A percentile compares a stretch with the other conserved stretches of the same genome.
phyloP scores from a whole-genome alignment of 2,329 filamentous ascomycete species.

The Neurospora sp. region DNA sequence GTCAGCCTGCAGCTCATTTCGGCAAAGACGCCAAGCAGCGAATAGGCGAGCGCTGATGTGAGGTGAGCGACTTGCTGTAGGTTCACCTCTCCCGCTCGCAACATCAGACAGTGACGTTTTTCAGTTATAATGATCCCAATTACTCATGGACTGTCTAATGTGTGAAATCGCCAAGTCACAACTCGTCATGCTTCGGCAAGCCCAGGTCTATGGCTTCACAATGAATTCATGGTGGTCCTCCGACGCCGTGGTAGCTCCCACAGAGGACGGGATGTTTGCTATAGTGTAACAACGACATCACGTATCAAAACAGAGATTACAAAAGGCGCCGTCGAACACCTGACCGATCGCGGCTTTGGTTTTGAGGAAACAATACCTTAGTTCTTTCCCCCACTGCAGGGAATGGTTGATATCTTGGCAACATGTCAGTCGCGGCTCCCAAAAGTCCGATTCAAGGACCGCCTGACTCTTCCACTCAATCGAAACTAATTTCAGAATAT shows the following conservation, averaged over 20 bases:
- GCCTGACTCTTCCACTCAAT: background rate
- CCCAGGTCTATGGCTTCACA: background rate
- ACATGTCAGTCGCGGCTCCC: background rate
- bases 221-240: background rate
- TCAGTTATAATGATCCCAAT: background rate
- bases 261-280: background rate
- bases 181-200: background rate
- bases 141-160: background rate
- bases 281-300: background rate
- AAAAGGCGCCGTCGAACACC: background rate
- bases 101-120: background rate
- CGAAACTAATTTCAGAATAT: background rate
- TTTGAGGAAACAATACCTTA: background rate
- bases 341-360: background rate
- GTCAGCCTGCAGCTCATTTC: background rate
- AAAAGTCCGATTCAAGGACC: background rate
- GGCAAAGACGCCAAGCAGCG: background rate
- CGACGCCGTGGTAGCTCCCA: background rate
- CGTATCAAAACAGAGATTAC: background rate
- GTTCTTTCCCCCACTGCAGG: background rate
- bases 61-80: background rate
- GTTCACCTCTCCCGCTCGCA: background rate
- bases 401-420: background rate
- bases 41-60: background rate
- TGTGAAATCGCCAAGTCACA: background rate